Base-by-base conservation (phyloP, 176 grass and related monocot genomes). In the Carex myosuroides region DNA sequence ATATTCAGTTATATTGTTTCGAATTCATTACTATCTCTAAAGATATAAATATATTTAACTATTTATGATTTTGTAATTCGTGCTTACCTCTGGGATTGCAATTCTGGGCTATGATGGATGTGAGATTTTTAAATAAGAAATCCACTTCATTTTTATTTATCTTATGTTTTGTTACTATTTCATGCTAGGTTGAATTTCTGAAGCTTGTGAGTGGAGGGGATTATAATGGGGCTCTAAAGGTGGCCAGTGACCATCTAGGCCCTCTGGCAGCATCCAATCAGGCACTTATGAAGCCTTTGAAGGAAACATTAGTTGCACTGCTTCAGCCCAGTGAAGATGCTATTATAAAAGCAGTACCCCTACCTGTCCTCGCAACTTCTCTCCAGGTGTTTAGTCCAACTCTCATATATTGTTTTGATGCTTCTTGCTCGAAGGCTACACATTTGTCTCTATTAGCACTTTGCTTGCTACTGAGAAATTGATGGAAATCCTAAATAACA, bases 211-310 rank as follows among this genome's bases (percentile, higher is more conserved):
- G 78, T 87, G 81, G 32, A 84, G 88, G 96, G 60, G 89, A 95
- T 92, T 89, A 89, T 81, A 81, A 79, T 60, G 68, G 90, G 61
- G 91, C 93, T 69, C 86, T 99, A 56, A 91, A 85, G 56, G 91
- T 99, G 24, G 96, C 96, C 69, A 85, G 88, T 55, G 82, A 67
- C 86, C 85, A 99, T 75, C 72, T 99, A 60, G 96, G 91, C 50
- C 96, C 91, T 84, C 84, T 99, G 79, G 96, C 96, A 89, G 87
- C 96, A 83, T 89, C 74, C 75, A 90, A 95, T 83, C 83, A 95
- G 89, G 80, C 71, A 88, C 86, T 99, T 58, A 60, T 99, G 84
- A 99, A 99, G 89, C 96, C 96, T 87, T 90, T 99, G 86, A 99
- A 99, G 83, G 96, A 99, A 88, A 99, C 93, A 37, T 93, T 99